Evolutionary conservation across 345 rosid species (phyloP).

Genomic region (Sonneratia caseolaris): DNA sequence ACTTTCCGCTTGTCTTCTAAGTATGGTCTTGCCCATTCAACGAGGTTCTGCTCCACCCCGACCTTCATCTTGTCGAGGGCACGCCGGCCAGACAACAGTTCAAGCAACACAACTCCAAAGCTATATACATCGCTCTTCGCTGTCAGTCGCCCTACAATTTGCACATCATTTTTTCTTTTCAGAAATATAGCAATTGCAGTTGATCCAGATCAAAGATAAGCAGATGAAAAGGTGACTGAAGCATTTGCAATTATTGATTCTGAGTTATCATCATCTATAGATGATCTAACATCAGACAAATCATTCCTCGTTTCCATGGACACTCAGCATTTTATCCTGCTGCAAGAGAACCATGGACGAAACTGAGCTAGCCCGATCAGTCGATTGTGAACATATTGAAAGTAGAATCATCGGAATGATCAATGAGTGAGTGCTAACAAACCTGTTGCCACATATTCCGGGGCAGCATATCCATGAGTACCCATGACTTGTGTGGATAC

Average conservation of each 20-base stretch:
- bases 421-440: constrained; percentile 4
- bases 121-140: constrained; percentile 94
- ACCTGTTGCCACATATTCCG: constrained; percentile 98
- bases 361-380: not conserved
- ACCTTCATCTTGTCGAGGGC: constrained; percentile 82
- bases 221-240: not conserved
- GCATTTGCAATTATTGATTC: not conserved
- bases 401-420: not conserved
- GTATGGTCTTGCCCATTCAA: constrained; percentile 93
- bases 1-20: constrained; percentile 77
- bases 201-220: not conserved
- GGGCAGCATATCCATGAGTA: constrained; percentile 95
- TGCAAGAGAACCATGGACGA: not conserved
- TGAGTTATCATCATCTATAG: not conserved
- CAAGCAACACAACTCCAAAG: constrained; percentile 90
- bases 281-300: not conserved
- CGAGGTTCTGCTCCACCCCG: constrained; percentile 77
- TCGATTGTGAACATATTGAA: not conserved
- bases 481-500: constrained; percentile 98
- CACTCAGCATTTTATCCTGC: not conserved
- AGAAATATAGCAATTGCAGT: not conserved
- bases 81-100: constrained; percentile 76
- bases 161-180: not conserved
- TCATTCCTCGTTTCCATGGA: not conserved
- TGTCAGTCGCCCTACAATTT: constrained; percentile 69